Base-by-base conservation (phyloP, 1,139 yeast genomes). In the Candida tropicalis region DNA sequence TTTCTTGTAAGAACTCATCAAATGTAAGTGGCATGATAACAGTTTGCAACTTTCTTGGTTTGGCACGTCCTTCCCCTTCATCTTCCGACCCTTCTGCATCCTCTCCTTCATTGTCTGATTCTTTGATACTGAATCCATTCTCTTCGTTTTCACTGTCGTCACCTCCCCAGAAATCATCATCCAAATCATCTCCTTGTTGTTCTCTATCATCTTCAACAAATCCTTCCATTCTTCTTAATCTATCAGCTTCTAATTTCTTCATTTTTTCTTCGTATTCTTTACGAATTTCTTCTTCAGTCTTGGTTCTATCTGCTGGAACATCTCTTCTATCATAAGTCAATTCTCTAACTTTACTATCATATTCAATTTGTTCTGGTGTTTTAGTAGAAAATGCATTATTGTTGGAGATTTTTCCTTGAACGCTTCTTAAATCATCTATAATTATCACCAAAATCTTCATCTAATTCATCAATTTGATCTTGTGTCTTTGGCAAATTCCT, bases 271-370 rank as follows among this genome's bases (percentile, higher is more conserved):
- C 81, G 51, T 79, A 80, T 57, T 88, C 97, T 42, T 76, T 71
- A 34, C 72, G 76, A 16, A 90, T 49, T 63, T 95, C 99, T 60
- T 93, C 97, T 1, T 81, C 88, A 0, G 98, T 91, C 65, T 91
- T 89, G 1, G 97, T 90, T 63, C 97, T 77, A 48, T 90, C 97
- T n/a, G 95, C 82, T n/a, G 99, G 99, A 8, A 80, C 90, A 0
- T 98, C 91, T 55, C 98, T 78, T 58, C 86, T 80, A 47, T 95
- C 99, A 58, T 87, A 77, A 4, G 84, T 83, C 57, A 93, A 76
- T 56, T 87, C 93, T 47, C 87, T 79, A 24, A 93, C 91, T 52
- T 81, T 79, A 53, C 71, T 74, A 57, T 91, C 97, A 62, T 93
- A 95, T 25, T 73, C 81, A 11, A 71, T 66, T 51, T 82, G 86